phyloP scores from a whole-genome alignment of 306 rosid genomes.

The Cercis canadensis region DNA sequence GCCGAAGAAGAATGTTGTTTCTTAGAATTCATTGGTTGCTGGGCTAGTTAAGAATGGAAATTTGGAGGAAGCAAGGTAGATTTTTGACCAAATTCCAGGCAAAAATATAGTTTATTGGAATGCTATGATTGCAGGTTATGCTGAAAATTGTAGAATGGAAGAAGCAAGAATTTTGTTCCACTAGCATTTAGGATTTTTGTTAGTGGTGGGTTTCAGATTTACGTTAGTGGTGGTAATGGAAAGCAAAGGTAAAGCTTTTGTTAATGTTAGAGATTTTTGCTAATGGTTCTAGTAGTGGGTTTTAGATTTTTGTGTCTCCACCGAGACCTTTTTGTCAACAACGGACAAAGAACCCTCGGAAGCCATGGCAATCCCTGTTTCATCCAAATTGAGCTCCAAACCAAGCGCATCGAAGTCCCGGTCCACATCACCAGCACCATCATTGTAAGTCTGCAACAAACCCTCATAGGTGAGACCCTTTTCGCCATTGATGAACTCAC shows the following conservation, averaged over 20 bases:
- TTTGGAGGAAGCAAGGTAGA: slow-evolving; percentile 61
- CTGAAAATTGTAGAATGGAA: slow-evolving; percentile 56
- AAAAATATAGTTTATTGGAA: slow-evolving; percentile 70
- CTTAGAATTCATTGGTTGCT: slow-evolving; percentile 70
- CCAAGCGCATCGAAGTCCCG: slow-evolving; percentile 96
- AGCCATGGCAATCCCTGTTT: too few relatives aligned
- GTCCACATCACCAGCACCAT: slow-evolving; percentile 97
- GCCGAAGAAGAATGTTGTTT: slow-evolving; percentile 73
- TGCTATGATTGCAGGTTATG: slow-evolving; percentile 67
- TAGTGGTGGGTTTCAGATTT: too few relatives aligned
- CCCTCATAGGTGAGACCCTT: slow-evolving; percentile 93
- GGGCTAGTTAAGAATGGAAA: slow-evolving; percentile 62
- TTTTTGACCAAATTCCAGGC: slow-evolving; percentile 49
- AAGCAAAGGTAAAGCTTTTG: too few relatives aligned
- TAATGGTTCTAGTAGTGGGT: too few relatives aligned
- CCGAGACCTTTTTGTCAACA: slow-evolving; percentile 64
- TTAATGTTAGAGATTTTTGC: too few relatives aligned
- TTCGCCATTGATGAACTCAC: slow-evolving; percentile 85
- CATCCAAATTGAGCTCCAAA: too few relatives aligned
- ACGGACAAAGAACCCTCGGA: slow-evolving; percentile 86
- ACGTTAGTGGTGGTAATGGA: too few relatives aligned
- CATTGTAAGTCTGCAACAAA: slow-evolving; percentile 86
- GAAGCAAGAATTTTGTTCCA: slow-evolving; percentile 72
- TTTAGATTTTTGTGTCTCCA: slow-evolving; percentile 89
- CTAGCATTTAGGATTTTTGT: too few relatives aligned